Base-by-base conservation (phyloP, 164 flowering plant genomes). In the Dillenia turbinata region DNA sequence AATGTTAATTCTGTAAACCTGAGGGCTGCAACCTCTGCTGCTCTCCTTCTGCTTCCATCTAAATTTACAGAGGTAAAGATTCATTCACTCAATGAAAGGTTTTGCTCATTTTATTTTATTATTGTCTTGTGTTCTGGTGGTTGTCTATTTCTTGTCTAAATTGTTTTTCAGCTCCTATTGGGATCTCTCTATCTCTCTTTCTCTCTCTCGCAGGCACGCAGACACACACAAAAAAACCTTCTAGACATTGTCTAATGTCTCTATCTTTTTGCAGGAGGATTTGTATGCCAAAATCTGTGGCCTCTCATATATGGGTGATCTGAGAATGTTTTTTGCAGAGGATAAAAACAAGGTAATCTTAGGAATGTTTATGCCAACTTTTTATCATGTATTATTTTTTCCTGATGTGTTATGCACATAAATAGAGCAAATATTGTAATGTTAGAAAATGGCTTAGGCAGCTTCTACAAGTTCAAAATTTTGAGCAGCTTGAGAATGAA, bases 321-420 rank as follows among this genome's bases (percentile, higher is more conserved):
- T 94, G 81, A 79, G 98, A 22, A 94, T 94, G 97, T 71, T 86
- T 56, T 91, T 94, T 82, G 98, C 96, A n/a, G 98, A 94, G 73
- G 98, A 94, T 66, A 84, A 59, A 67, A 78, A 89, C 65, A 94
- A 94, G 95, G 98, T 87, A 71, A 70, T 52, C 64, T 52, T 57
- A 4, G 40, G 40, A 33, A 5, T 5, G 5, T 33, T 33, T 33
- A 33, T 33, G 40, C 7, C 40, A 33, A 33, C 6, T 33, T 7
- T 33, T 33, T 4, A 4, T 33, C 6, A 33, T 33, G 9, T 56
- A 13, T 15, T 52, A 19, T 55, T 55, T 55, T 40, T 14, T 26
- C 2, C 40, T 19, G 2, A 14, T 55, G 58, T 3, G 8, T 55
- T 33, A 33, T 33, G 40, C 40, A 33, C 40, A 7, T 33, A 33